Evolutionary conservation across 2,329 filamentous ascomycete genomes (phyloP).

Genomic region (Hysterium pulicare): DNA sequence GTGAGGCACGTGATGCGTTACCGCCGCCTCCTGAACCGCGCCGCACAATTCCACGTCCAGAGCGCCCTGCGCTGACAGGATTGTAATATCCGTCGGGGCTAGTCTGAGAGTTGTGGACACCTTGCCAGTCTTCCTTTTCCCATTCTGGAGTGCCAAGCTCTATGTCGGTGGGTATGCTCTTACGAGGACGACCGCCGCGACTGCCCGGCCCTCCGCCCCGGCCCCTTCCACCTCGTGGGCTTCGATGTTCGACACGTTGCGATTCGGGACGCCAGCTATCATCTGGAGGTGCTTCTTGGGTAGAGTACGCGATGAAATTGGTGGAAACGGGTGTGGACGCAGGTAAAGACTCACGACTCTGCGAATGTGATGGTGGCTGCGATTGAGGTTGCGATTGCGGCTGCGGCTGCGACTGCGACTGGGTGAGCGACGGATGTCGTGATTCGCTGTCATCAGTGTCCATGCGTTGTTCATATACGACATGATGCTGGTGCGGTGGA

Average conservation of each 20-base stretch:
- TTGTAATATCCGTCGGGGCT: constrained; percentile 38
- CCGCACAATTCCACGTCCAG: constrained; percentile 27
- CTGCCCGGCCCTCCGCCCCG: constrained; percentile 40
- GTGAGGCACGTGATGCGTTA: constrained; percentile 19
- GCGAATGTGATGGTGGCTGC: constrained; percentile 25
- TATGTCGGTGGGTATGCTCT: constrained; percentile 26
- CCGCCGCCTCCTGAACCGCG: constrained; percentile 33
- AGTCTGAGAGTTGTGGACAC: constrained; percentile 30
- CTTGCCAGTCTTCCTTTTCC: constrained; percentile 39
- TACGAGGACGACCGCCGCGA: constrained; percentile 37
- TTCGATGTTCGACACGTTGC: constrained; percentile 27
- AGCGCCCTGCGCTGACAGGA: constrained; percentile 15
- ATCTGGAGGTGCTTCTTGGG: constrained; percentile 26
- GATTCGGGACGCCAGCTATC: constrained; percentile 32
- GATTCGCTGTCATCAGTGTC: constrained; percentile 20
- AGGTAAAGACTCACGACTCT: constrained; percentile 24
- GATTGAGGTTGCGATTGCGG: constrained; percentile 10
- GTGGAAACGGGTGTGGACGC: constrained; percentile 10
- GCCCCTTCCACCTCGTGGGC: constrained; percentile 23
- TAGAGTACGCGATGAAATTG: constrained; percentile 23
- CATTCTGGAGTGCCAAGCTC: constrained; percentile 39
- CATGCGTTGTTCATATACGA: constrained; percentile 17
- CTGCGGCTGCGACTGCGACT: background rate
- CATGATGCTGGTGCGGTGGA: constrained; percentile 3
- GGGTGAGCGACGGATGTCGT: constrained; percentile 13